Base-by-base conservation (phyloP, 192 early-diverging fungal genomes). In the Coemansia sp. region DNA sequence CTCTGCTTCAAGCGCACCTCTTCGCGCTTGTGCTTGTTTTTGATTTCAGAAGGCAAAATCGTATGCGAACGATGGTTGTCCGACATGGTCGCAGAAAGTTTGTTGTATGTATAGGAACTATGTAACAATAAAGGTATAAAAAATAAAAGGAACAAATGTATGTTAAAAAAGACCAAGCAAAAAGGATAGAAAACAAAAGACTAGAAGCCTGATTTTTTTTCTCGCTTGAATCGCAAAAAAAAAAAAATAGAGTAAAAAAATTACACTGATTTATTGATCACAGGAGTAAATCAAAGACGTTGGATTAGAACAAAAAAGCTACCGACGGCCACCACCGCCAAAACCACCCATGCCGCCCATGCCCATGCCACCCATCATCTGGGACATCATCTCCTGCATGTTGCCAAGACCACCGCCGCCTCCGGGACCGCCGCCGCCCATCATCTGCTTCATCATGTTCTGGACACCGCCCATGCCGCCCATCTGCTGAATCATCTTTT, bases 11-110 rank as follows among this genome's bases (percentile, higher is more conserved):
- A 82, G 65, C 85, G 91, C 1, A 96, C 77, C 70, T 93, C 87
- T 60, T 88, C 89, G 64, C 96, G 85, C 84, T 95, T 96, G 54
- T 84, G 82, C 73, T 93, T 94, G 83, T 96, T 96, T 72, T 87
- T 87, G 74, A 93, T 87, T 51, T 86, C 82, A 17, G 86, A 75
- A 30, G 68, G 63, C 61, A 34, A 42, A 30, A 73, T 60, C 28
- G 28, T 67, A 22, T 61, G 59, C 55, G 52, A 51, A 17, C 58
- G 58, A 36, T 36, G 62, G 25, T 57, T 70, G 11, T 68, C 68
- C 3, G 73, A 62, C 73, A 75, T 75, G 36, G 36, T 38, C 10
- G 36, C 36, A 4, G 10, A 10, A 38, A 4, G n/a, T n/a, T n/a
- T n/a, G n/a, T n/a, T n/a, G n/a, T 38, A 38, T 38, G 36, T 7